Evolutionary conservation across 805 yeast species (phyloP).

Genomic region (Metschnikowia sp.): DNA sequence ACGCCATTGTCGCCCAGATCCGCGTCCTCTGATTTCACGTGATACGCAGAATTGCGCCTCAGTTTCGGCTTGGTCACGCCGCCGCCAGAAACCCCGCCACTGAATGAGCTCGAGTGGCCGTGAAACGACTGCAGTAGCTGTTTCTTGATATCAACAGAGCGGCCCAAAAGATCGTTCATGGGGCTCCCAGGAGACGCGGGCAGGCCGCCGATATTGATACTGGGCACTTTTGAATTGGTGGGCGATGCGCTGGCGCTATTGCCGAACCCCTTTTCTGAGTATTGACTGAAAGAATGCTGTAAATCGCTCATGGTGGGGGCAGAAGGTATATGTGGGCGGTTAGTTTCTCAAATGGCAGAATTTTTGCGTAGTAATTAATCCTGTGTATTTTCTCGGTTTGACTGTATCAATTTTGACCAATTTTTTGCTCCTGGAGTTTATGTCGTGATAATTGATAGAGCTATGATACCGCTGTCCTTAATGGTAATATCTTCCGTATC

Average conservation of each 20-base stretch:
- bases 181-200: conserved; percentile 21
- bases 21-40: conserved; percentile 21
- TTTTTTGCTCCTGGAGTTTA: too few relatives aligned
- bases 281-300: background rate
- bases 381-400: background rate
- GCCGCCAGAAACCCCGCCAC: conserved; percentile 20
- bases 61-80: conserved; percentile 39
- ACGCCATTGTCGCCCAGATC: conserved; percentile 19
- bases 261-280: background rate
- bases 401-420: too few relatives aligned
- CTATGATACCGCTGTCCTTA: too few relatives aligned
- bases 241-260: conserved; percentile 1
- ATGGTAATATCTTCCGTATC: too few relatives aligned
- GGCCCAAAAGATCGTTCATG: conserved; percentile 24
- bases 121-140: conserved; percentile 40
- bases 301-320: background rate
- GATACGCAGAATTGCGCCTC: conserved; percentile 32
- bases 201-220: conserved; percentile 22
- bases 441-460: too few relatives aligned
- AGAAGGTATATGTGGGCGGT: background rate
- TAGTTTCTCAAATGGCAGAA: background rate
- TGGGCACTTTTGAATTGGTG: conserved; percentile 22
- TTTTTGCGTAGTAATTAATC: background rate
- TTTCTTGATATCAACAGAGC: conserved; percentile 37
- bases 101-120: conserved; percentile 7